Evolutionary conservation across 2,329 filamentous ascomycete species (phyloP), one percentile per base, ranked within the genome.

Genomic region (Spiromastix sp.): DNA sequence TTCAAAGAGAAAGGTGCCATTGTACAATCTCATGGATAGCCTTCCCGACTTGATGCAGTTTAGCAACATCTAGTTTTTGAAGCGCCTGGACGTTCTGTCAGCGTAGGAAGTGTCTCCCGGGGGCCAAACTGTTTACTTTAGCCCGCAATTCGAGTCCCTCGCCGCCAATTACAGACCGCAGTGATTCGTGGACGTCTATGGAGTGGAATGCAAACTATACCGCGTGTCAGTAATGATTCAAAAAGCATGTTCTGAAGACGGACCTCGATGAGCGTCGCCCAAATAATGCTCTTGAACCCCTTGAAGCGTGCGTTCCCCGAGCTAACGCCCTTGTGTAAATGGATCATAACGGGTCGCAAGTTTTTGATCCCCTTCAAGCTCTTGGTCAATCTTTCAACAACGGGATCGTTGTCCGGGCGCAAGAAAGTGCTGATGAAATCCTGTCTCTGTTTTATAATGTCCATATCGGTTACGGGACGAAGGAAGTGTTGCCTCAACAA

Each of bases 401-500:
- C 51, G 2, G 70, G 63, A 3, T 64, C 54, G 50, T 94, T 93
- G 3, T 83, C 78, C 0, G 79, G 70, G 4, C 70, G 68, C 2
- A 83, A 57, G 18, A 96, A 71, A 1, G 77, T 63, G 4, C 68
- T 61, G 34, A 94, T 78, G 1, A 81, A 77, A 15, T 70, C 64
- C 37, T 93, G 78, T 17, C 89, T 76, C 51, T 81, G 73, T 3
- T 68, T 63, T 44, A 98, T 91, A 4, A 79, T 49, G 1, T 67
- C 56, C 1, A 83, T 52, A 40, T 91, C 72, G 17, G 79, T 65
- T 19, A 77, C 84, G 15, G 91, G 91, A 0, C 82, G 77, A 5
- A 95, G 63, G 45, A 98, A 91, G 34, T 82, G 72, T 47, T 84
- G 79, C n/a, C 83, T 79, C 4, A 98, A 67, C 28, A 72, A 70